Base-by-base conservation (phyloP, 192 early-diverging fungal species). In the Phlyctochytrium arcticum region DNA sequence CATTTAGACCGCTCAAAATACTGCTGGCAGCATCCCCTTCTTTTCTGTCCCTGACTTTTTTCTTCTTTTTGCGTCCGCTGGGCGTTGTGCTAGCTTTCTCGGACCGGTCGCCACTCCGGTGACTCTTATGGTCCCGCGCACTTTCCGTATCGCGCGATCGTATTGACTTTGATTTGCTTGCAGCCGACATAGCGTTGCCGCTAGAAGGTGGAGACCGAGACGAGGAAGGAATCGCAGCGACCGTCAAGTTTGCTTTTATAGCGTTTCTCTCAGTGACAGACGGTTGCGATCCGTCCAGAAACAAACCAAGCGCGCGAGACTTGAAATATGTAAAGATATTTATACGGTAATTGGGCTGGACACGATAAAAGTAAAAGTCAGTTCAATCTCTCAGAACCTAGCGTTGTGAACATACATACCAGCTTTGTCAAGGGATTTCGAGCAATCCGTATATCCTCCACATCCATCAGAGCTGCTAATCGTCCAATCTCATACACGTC, bases 311-410 rank as follows among this genome's bases (percentile, higher is more conserved):
- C 3, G 77, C 74, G 6, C 69, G 60, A 5, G 36, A 29, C 58
- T 75, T 72, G 55, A 79, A 79, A 46, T 79, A 79, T 15, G 65
- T 79, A 58, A 75, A 77, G 36, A 76, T 68, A 60, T 79, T 79
- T 15, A 62, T 54, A 2, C 77, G 54, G 57, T 71, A 74, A 36
- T 69, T 70, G 1, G 54, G 48, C 74, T 76, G 35, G n/a, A n/a
- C n/a, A n/a, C n/a, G n/a, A n/a, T n/a, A n/a, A n/a, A n/a, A n/a
- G n/a, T n/a, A n/a, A n/a, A n/a, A n/a, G n/a, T n/a, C n/a, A n/a
- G n/a, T n/a, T n/a, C n/a, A n/a, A n/a, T n/a, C n/a, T n/a, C n/a
- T n/a, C n/a, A n/a, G n/a, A n/a, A n/a, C n/a, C n/a, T n/a, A n/a
- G n/a, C 66, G 30, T 12, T 17, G 15, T 4, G 30, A n/a, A 6